Conservation (phyloP, 129 eudicot species). For the Arctium lappa region DNA sequence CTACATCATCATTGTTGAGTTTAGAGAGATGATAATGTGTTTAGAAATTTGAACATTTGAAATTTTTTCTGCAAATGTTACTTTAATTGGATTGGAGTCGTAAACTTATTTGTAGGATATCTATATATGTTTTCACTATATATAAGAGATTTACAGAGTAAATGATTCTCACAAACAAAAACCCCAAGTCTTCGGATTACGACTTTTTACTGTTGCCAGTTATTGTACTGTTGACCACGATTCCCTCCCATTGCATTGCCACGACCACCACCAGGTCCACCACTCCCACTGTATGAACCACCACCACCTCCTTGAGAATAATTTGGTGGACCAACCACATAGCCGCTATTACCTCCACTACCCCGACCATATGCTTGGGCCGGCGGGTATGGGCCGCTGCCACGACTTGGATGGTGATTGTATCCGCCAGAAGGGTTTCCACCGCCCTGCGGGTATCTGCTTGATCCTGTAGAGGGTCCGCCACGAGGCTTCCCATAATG, state of each 20-base stretch:
- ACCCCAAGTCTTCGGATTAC: background rate
- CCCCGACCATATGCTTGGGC: conserved; percentile 63
- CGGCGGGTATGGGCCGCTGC: conserved; percentile 62
- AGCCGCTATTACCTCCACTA: conserved; percentile 41
- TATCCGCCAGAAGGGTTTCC: conserved; percentile 74
- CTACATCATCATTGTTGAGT: too few species aligned
- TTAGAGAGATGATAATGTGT: too few species aligned
- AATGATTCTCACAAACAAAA: background rate
- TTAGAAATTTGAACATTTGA: too few species aligned
- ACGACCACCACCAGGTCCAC: conserved; percentile 63
- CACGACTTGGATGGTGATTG: conserved; percentile 59
- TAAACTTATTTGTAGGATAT: background rate
- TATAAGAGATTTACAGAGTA: background rate
- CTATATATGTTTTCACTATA: background rate
- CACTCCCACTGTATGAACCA: conserved; percentile 52
- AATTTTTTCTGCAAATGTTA: background rate
- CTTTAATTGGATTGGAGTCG: background rate
- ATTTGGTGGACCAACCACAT: conserved; percentile 65
- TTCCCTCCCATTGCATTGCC: conserved; percentile 47
- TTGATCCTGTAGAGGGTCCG: conserved; percentile 56
- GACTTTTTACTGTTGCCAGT: conserved; percentile 59
- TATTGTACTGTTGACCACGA: conserved; percentile 68
- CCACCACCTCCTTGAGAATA: conserved; percentile 58
- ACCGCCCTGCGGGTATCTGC: conserved; percentile 64
- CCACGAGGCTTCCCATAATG: conserved; percentile 62